phyloP scores from a whole-genome alignment of 176 grass and related monocot species.

The Cenchrus purpureus region DNA sequence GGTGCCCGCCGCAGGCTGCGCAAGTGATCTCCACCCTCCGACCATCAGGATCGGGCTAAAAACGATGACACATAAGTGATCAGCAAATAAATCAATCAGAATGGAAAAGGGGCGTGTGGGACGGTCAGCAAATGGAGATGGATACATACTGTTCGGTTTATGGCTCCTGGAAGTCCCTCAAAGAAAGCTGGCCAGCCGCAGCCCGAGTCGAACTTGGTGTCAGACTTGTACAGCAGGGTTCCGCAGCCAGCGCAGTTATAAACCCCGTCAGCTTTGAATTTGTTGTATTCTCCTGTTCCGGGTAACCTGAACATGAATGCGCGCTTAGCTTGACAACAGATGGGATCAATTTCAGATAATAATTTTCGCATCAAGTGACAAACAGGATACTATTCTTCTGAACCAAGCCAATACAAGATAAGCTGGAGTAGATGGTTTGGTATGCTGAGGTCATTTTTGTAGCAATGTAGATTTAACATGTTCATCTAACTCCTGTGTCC shows the following conservation, averaged over 20 bases:
- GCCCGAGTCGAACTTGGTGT: constrained; percentile 89
- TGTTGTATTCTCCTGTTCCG: constrained; percentile 78
- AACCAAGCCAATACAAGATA: constrained; percentile 2
- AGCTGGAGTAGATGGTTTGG: not conserved
- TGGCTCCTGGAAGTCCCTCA: constrained; percentile 87
- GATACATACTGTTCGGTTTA: constrained; percentile 59
- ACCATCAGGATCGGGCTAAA: constrained; percentile 77
- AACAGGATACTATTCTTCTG: not conserved
- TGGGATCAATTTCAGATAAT: not conserved
- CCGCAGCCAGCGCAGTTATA: constrained; percentile 77
- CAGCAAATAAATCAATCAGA: not conserved
- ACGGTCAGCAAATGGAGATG: not conserved
- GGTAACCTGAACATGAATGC: constrained; percentile 44
- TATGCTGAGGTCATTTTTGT: not conserved
- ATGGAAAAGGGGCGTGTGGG: not conserved
- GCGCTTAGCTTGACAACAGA: constrained; percentile 3
- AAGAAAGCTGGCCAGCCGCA: constrained; percentile 96
- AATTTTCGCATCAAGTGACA: constrained; percentile 18
- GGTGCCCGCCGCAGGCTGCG: constrained; percentile 75
- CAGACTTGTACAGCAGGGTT: constrained; percentile 80
- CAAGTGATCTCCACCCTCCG: constrained; percentile 80
- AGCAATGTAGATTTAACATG: not conserved
- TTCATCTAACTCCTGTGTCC: not conserved
- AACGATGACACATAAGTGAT: not conserved
- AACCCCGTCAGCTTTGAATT: constrained; percentile 60